A percentile compares a stretch with the other conserved stretches of the same genome.
These are phyloP conservation scores for Fraxinus xanthoxyloides DNA, from an alignment of 305 asterid genomes.

Conservation along the genomic window DNA sequence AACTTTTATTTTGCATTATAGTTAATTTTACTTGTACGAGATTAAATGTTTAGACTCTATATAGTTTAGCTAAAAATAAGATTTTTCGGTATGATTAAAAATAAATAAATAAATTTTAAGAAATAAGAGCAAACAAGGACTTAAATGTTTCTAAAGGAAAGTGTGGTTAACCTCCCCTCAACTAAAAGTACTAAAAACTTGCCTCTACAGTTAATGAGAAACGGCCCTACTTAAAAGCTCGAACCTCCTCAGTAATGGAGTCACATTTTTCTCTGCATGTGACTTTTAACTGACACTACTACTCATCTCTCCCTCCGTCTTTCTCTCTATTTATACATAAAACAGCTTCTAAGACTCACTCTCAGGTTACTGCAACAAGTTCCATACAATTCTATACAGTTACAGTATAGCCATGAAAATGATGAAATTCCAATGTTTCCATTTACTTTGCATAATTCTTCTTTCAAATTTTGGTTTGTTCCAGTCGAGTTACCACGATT, in stretches of 20 bases:
- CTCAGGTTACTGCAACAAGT: not conserved
- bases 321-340: not conserved
- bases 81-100: not conserved
- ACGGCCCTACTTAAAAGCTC: not conserved
- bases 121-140: not conserved
- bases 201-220: not conserved
- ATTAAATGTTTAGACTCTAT: too few species aligned
- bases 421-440: not conserved
- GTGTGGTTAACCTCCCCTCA: not conserved
- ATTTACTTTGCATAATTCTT: not conserved
- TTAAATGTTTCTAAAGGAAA: not conserved
- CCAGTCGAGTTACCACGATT: constrained; percentile 18
- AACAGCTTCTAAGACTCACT: not conserved
- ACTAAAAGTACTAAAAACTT: not conserved
- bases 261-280: not conserved
- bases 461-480: not conserved
- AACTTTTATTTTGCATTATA: too few species aligned
- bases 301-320: not conserved
- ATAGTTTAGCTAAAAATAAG: not conserved
- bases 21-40: not conserved
- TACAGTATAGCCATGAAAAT: not conserved
- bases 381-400: not conserved
- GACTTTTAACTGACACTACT: not conserved
- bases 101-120: too few species aligned
- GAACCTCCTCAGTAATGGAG: not conserved